A percentile compares a stretch with the other conserved stretches of the same genome.
These are phyloP conservation scores for Meira nashicola DNA, from an alignment of 1,284 basidiomycete genomes.

Conservation along the genomic window DNA sequence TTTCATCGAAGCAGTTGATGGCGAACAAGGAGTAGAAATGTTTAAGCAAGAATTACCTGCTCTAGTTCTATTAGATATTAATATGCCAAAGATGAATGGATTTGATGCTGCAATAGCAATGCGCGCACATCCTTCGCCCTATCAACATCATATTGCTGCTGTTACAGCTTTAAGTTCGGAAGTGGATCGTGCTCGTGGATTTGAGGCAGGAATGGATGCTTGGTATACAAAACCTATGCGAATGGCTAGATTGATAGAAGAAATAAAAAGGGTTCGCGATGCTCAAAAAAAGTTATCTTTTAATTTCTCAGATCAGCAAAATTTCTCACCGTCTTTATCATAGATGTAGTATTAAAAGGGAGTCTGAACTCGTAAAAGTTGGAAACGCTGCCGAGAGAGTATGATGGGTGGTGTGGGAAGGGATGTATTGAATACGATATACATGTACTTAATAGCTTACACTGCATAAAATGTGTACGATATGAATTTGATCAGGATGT, in stretches of 20 bases:
- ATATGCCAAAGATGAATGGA: slow-evolving; percentile 44
- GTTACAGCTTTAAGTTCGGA: slow-evolving; percentile 28
- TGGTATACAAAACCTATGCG: slow-evolving; percentile 30
- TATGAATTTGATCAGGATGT: too few relatives aligned
- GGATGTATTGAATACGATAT: too few relatives aligned
- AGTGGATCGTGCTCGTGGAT: slow-evolving; percentile 22
- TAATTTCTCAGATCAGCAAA: too few relatives aligned
- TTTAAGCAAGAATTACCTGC: slow-evolving; percentile 23
- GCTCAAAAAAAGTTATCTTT: too few relatives aligned
- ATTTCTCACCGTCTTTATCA: too few relatives aligned
- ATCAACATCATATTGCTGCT: slow-evolving; percentile 25
- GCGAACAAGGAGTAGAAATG: slow-evolving; percentile 29
- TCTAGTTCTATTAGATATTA: slow-evolving; percentile 45
- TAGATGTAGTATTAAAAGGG: too few relatives aligned
- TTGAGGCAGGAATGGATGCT: slow-evolving; percentile 32
- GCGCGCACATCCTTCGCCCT: slow-evolving; percentile 21
- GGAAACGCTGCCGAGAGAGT: too few relatives aligned
- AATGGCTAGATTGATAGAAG: neutral
- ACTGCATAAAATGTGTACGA: too few relatives aligned
- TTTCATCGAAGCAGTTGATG: slow-evolving; percentile 34
- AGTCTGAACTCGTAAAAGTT: too few relatives aligned
- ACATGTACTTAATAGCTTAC: too few relatives aligned
- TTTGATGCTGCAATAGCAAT: slow-evolving; percentile 36
- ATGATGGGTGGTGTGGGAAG: too few relatives aligned
- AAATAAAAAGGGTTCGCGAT: neutral